phyloP scores from a whole-genome alignment of 2,329 filamentous ascomycete species.

The Cladosporium sp. region DNA sequence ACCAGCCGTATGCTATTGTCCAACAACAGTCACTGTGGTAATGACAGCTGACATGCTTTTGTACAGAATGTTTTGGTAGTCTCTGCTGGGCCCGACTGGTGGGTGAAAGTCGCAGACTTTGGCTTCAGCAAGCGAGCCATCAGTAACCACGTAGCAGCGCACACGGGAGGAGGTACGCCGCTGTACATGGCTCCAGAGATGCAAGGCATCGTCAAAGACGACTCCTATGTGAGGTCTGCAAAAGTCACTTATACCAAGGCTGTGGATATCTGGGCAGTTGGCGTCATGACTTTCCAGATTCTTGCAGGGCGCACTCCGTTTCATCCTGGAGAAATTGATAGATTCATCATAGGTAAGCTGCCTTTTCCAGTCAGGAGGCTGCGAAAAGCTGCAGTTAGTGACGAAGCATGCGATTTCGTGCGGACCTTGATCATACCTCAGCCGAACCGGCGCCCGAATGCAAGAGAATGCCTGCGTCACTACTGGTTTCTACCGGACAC shows the following conservation, averaged over 20 bases:
- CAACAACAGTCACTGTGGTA: not conserved
- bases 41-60: not conserved
- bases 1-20: slow-evolving; percentile 25
- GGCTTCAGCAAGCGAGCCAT: slow-evolving; percentile 29
- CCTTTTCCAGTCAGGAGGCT: too few relatives aligned
- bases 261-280: slow-evolving; percentile 10
- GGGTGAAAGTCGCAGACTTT: slow-evolving; percentile 40
- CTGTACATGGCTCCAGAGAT: not conserved
- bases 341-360: too few relatives aligned
- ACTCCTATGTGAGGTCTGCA: not conserved
- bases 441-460: too few relatives aligned
- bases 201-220: not conserved
- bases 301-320: not conserved
- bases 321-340: too few relatives aligned
- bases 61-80: slow-evolving; percentile 34
- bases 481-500: too few relatives aligned
- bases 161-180: not conserved
- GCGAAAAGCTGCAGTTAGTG: too few relatives aligned
- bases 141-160: not conserved
- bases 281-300: not conserved
- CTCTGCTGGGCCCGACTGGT: slow-evolving; percentile 30
- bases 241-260: not conserved
- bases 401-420: too few relatives aligned
- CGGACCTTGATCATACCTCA: too few relatives aligned
- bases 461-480: too few relatives aligned